Conservation (phyloP, 2,329 filamentous ascomycete genomes). For the Exophiala alcalophila region DNA sequence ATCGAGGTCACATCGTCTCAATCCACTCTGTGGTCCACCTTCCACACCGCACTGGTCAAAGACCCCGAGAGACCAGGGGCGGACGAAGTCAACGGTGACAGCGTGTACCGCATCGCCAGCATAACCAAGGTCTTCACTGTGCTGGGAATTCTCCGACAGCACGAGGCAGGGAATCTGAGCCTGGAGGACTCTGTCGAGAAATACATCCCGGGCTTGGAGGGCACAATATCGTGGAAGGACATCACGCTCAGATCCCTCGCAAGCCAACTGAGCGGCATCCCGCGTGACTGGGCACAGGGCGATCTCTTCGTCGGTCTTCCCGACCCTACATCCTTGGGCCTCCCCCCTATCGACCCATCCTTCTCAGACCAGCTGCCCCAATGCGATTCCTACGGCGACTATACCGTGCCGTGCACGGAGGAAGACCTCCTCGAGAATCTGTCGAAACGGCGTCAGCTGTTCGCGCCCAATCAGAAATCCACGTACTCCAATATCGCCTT, state of each 20-base stretch:
- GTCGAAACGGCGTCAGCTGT: constrained; percentile 21
- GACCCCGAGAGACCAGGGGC: constrained; percentile 24
- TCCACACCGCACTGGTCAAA: constrained; percentile 26
- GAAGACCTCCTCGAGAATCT: constrained; percentile 18
- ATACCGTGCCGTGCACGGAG: constrained; percentile 22
- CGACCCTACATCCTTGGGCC: constrained; percentile 16
- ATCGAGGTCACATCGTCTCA: constrained; percentile 27
- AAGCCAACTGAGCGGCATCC: constrained; percentile 32
- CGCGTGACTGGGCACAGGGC: constrained; percentile 31
- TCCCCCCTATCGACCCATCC: constrained; percentile 17
- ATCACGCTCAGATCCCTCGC: constrained; percentile 32
- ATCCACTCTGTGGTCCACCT: constrained; percentile 19
- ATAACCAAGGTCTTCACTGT: constrained; percentile 34
- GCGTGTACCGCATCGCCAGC: constrained; percentile 32
- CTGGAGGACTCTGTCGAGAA: constrained; percentile 31
- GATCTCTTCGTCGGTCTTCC: constrained; percentile 19
- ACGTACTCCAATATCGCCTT: constrained; percentile 35
- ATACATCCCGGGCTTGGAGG: constrained; percentile 26
- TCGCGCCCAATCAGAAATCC: constrained; percentile 30
- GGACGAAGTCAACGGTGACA: constrained; percentile 23
- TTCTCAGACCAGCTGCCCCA: constrained; percentile 13
- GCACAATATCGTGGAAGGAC: constrained; percentile 29
- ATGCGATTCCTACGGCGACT: constrained; percentile 19
- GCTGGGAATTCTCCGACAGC: constrained; percentile 32
- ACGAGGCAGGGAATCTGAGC: constrained; percentile 30